These are phyloP conservation scores for Xylariaceae sp. DNA, from an alignment of 2,329 filamentous ascomycete species.

Conservation along the genomic window DNA sequence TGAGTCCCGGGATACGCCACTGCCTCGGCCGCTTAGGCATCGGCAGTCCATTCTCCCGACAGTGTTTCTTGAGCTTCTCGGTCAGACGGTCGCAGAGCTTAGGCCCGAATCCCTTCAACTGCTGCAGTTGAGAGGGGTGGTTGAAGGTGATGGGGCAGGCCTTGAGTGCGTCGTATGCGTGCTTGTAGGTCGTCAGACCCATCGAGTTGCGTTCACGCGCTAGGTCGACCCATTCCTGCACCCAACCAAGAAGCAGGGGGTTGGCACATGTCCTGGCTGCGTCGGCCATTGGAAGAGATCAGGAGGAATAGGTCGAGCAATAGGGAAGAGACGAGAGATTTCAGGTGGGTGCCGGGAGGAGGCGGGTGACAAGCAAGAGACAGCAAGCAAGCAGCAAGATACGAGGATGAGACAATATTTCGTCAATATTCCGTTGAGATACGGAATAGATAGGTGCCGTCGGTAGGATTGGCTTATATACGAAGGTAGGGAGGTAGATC, in stretches of 20 bases:
- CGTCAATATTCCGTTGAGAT: too few relatives aligned
- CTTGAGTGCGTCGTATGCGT: constrained; percentile 72
- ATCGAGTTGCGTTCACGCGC: constrained; percentile 66
- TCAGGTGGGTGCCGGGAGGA: not conserved
- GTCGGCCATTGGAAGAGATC: constrained; percentile 19
- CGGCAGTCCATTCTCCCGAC: constrained; percentile 59
- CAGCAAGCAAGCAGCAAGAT: too few relatives aligned
- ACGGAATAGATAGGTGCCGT: too few relatives aligned
- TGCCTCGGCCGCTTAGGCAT: constrained; percentile 58
- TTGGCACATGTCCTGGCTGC: constrained; percentile 52
- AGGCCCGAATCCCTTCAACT: constrained; percentile 68
- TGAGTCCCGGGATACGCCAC: constrained; percentile 32
- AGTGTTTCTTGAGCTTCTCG: constrained; percentile 54
- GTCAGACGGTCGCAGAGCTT: constrained; percentile 67
- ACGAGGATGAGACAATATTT: too few relatives aligned
- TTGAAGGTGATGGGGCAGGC: constrained; percentile 64
- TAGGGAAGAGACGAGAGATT: too few relatives aligned
- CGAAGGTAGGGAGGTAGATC: too few relatives aligned
- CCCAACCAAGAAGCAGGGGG: constrained; percentile 64
- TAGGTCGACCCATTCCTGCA: constrained; percentile 70
- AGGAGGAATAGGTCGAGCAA: not conserved
- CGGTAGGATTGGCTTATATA: too few relatives aligned
- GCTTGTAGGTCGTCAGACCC: constrained; percentile 65
- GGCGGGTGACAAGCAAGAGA: too few relatives aligned
- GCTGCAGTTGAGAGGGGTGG: constrained; percentile 67